A percentile compares a stretch with the other conserved stretches of the same genome.
Evolutionary conservation across 768 basidiomycete genomes (phyloP).

Genomic region (Chalciporus sphaerocephalus): DNA sequence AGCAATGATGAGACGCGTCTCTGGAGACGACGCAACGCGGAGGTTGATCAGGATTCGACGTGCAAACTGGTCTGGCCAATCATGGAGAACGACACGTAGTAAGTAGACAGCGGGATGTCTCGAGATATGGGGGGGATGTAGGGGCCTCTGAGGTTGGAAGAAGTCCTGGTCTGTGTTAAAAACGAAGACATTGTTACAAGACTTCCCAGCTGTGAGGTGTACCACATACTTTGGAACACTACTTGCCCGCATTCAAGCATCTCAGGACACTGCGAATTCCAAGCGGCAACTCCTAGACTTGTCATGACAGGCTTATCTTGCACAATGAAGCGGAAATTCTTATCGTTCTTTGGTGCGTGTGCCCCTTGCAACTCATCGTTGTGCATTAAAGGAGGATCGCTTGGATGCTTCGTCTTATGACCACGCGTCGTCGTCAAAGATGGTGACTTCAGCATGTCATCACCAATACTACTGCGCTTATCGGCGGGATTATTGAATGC

Average conservation of each 20-base stretch:
- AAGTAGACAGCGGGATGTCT: conserved; percentile 59
- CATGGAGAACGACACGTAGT: conserved; percentile 68
- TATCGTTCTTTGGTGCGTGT: conserved; percentile 6
- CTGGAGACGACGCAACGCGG: conserved; percentile 32
- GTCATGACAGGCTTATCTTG: conserved; percentile 58
- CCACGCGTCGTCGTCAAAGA: neutral
- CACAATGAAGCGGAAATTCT: conserved; percentile 48
- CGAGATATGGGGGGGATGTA: conserved; percentile 29
- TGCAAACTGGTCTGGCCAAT: conserved; percentile 67
- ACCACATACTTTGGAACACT: conserved; percentile 44
- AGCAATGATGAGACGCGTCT: conserved; percentile 62
- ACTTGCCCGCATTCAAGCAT: conserved; percentile 52
- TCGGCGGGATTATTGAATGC: conserved; percentile 26
- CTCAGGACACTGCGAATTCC: conserved; percentile 56
- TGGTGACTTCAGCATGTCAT: neutral
- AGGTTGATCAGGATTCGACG: conserved; percentile 43
- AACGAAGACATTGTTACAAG: neutral
- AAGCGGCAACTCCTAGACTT: conserved; percentile 51
- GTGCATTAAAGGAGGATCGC: neutral
- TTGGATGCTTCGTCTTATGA: neutral
- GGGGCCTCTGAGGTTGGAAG: conserved; percentile 54
- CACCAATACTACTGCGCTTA: conserved; percentile 1
- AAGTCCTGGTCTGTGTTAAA: conserved; percentile 60
- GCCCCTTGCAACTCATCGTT: conserved; percentile 10
- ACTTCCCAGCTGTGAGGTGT: neutral